Percentiles rank a stretch among this genome's conserved stretches.
These are phyloP conservation scores for Cucurbita pepo DNA, from an alignment of 306 rosid species.

Conservation along the genomic window DNA sequence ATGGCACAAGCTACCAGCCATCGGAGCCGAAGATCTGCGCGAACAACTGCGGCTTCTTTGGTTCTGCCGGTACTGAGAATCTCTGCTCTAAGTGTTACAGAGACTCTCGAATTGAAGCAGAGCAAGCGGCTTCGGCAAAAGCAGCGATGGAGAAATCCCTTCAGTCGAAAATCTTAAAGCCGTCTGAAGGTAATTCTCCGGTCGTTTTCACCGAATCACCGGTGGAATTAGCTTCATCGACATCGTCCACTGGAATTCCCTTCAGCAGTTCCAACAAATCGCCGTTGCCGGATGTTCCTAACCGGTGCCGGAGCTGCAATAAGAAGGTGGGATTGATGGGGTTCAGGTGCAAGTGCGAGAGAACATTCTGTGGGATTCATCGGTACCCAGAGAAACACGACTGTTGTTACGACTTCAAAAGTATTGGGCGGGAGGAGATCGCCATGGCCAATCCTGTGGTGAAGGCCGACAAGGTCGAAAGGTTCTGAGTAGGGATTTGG, in stretches of 20 bases:
- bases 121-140: conserved; percentile 24
- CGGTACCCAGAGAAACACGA: conserved; percentile 46
- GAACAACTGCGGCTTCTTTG: conserved; percentile 59
- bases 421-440: conserved; percentile 25
- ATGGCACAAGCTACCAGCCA: conserved; percentile 26
- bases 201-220: background rate
- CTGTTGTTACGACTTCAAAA: conserved; percentile 32
- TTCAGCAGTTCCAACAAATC: background rate
- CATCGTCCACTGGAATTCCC: background rate
- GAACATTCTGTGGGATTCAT: conserved; percentile 33
- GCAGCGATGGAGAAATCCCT: conserved; percentile 28
- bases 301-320: conserved; percentile 36
- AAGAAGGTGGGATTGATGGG: conserved; percentile 40
- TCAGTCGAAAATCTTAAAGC: background rate
- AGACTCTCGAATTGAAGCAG: conserved; percentile 11
- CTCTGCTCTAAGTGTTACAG: conserved; percentile 50
- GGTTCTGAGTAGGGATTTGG: background rate
- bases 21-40: conserved; percentile 44
- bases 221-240: background rate
- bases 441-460: conserved; percentile 35
- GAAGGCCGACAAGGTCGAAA: conserved; percentile 27
- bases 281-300: conserved; percentile 5
- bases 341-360: conserved; percentile 44
- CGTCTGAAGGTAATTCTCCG: background rate
- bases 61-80: conserved; percentile 27